Evolutionary conservation across 2,329 filamentous ascomycete genomes (phyloP).

Genomic region (Aschersonia sp.): DNA sequence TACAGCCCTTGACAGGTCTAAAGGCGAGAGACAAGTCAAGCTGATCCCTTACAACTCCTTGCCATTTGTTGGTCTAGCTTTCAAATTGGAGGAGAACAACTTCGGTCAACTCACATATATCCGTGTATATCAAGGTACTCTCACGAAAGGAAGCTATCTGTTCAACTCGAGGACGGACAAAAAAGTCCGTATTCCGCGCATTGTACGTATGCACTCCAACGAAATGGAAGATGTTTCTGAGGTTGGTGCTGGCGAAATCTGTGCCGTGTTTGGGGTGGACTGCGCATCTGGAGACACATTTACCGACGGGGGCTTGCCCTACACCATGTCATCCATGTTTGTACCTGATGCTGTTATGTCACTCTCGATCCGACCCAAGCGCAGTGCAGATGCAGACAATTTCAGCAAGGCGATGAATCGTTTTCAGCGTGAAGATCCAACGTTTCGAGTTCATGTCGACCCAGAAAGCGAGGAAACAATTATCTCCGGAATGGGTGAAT

Average conservation of each 20-base stretch:
- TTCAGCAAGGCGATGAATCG: conserved; percentile 98
- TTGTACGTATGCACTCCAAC: conserved; percentile 98
- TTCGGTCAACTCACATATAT: conserved; percentile 98
- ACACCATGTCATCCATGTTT: conserved; percentile 96
- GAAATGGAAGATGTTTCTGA: conserved; percentile 96
- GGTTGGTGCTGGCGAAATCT: conserved; percentile 93
- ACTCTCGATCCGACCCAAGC: conserved; percentile 91
- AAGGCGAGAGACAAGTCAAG: conserved; percentile 66
- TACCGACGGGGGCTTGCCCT: conserved; percentile 82
- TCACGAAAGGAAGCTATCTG: conserved; percentile 78
- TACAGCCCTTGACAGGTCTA: conserved; percentile 69
- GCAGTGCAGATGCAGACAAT: conserved; percentile 78
- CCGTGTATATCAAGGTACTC: conserved; percentile 86
- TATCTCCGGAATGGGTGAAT: conserved; percentile 94
- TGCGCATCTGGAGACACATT: conserved; percentile 97
- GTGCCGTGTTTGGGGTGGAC: conserved; percentile 94
- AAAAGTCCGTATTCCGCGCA: conserved; percentile 91
- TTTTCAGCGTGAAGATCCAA: conserved; percentile 96
- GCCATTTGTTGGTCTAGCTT: conserved; percentile 88
- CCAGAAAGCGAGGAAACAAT: conserved; percentile 90
- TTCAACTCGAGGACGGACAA: conserved; percentile 91
- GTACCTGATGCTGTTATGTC: conserved; percentile 97
- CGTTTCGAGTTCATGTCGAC: conserved; percentile 90
- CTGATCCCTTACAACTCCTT: conserved; percentile 86
- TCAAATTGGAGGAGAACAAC: conserved; percentile 98